Base-by-base conservation (phyloP, 1,284 basidiomycete genomes). In the Schizopora paradoxa region DNA sequence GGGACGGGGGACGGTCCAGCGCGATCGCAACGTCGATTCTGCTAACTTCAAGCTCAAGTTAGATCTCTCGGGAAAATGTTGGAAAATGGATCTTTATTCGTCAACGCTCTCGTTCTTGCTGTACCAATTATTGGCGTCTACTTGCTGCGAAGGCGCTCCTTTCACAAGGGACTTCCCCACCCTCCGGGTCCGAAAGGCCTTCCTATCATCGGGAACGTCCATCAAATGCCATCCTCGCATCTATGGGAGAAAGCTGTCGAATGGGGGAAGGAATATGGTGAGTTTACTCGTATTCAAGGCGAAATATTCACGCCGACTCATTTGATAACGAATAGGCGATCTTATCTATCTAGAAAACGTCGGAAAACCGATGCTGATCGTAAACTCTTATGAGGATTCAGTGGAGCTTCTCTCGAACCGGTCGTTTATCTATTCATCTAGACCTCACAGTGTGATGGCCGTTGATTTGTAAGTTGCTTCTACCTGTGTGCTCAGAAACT, bases 261-360 rank as follows among this genome's bases (percentile, higher is more conserved):
- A 5, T 50, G 48, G 48, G 48, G 39, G 26, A 50, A 51, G 36
- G 38, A 26, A 21, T 52, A 52, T 32, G 51, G 51, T 45, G 37
- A 40, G 28, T 28, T 10, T 13, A 5, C 31, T 32, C 31, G 31
- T 32, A 6, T 16, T 32, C 31, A 32, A n/a, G n/a, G n/a, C n/a
- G n/a, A n/a, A n/a, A n/a, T n/a, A n/a, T n/a, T n/a, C n/a, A n/a
- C n/a, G n/a, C n/a, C n/a, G n/a, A n/a, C n/a, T n/a, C n/a, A n/a
- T n/a, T n/a, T n/a, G n/a, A n/a, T n/a, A n/a, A n/a, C n/a, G n/a
- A n/a, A n/a, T 21, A 42, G 45, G 45, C 6, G 16, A 35, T 2
- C 23, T 47, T 19, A 26, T 47, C 1, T 47, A 28, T 31, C 29
- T 47, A 13, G 26, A 41, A 16, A 41, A 22, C 31, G 5, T 47